Base-by-base conservation (phyloP, 805 yeast species). In the Candida bentonensis region DNA sequence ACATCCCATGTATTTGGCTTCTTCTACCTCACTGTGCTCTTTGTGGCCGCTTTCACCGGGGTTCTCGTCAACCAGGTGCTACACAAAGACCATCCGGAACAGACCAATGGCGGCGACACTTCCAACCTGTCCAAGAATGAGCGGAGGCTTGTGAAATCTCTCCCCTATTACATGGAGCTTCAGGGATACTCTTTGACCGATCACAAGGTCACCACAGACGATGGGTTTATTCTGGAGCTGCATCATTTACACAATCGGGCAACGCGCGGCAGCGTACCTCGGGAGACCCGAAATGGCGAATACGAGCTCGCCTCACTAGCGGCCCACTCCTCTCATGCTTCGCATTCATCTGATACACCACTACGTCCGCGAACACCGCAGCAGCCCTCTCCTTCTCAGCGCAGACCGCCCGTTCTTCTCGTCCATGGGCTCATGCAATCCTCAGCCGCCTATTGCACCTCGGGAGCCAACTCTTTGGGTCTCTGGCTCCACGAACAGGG, bases 351-450 rank as follows among this genome's bases (percentile, higher is more conserved):
- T 4, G 36, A n/a, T 11, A 9, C 11, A 4, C 36, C 36, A 9
- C 20, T 9, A 13, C 11, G 36, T 4, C 5, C 20, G 5, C 36
- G 36, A 15, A 9, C 36, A 4, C 36, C 36, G 36, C 7, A 11
- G 17, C 20, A 4, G 17, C 11, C 11, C 5, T 9, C 7, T 4
- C 11, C 11, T 13, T 9, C 7, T 4, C 5, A 11, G 15, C 57
- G 71, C 28, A 59, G 69, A 48, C 68, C 68, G 44, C 97, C 97
- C 0, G 65, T 89, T 1, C 64, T 89, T 21, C 61, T 86, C 49
- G 65, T 89, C 20, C 98, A 89, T 54, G 98, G 98, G 0, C 68
- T 89, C 13, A 64, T 89, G 49, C 95, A 88, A 56, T 81, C 94
- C 21, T 77, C 89, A 0, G 96, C 88, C 0, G 82, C 95, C 0